These are phyloP conservation scores for Tetradesmus obliquus DNA, from an alignment of 139 green algal genomes.

Conservation along the genomic window DNA sequence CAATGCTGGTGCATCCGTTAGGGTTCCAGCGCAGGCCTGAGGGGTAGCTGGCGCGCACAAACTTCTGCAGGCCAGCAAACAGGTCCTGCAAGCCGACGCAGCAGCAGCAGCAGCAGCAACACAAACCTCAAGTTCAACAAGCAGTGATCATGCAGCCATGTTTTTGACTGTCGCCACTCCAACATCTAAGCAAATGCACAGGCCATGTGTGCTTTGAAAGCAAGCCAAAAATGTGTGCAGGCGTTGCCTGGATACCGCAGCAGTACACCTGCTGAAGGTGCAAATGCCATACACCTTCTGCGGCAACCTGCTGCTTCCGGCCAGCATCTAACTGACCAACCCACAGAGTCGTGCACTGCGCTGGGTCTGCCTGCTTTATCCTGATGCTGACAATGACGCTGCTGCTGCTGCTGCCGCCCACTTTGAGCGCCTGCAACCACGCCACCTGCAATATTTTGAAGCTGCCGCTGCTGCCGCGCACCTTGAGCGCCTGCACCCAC, in stretches of 20 bases:
- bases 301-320: neutral
- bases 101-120: neutral
- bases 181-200: no score
- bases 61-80: constrained; percentile 51
- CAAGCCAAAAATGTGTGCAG: no score
- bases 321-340: no score
- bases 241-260: no score
- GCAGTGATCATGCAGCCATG: no score
- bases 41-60: constrained; percentile 69
- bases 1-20: constrained; percentile 40
- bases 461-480: constrained; percentile 11
- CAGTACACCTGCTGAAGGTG: no score
- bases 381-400: neutral
- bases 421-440: neutral
- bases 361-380: no score
- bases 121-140: neutral
- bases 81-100: constrained; percentile 42
- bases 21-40: constrained; percentile 81
- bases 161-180: no score
- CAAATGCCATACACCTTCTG: no score
- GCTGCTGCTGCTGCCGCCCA: neutral
- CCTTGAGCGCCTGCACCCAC: constrained; percentile 88
- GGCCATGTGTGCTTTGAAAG: no score
- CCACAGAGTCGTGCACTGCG: no score
- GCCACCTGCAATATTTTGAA: neutral